Conservation (phyloP, 495 filamentous ascomycete genomes). For the Tuber aestivum region DNA sequence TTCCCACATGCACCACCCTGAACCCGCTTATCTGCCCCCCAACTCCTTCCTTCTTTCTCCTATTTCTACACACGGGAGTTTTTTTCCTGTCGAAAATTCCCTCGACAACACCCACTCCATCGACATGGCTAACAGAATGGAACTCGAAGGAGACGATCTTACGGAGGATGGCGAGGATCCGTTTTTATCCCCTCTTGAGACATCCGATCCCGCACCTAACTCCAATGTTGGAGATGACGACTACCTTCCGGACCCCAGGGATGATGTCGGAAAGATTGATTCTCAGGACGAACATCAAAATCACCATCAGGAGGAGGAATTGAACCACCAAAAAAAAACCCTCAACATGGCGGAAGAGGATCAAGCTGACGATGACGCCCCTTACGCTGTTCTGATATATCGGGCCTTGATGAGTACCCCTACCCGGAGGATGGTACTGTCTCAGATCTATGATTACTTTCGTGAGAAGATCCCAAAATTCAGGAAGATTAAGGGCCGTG, state of each 20-base stretch:
- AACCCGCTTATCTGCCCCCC: constrained; percentile 23
- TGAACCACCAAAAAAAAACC: not conserved
- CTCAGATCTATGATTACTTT: constrained; percentile 90
- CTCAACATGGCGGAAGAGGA: not conserved
- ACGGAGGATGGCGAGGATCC: constrained; percentile 7
- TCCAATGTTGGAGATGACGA: constrained; percentile 12
- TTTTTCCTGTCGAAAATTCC: constrained; percentile 10
- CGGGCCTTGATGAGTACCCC: constrained; percentile 62
- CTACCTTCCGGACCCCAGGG: not conserved
- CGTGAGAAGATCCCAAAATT: constrained; percentile 70
- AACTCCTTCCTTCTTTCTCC: constrained; percentile 24
- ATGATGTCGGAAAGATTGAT: not conserved
- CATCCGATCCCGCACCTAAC: not conserved
- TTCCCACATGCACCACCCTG: constrained; percentile 7
- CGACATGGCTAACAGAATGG: not conserved
- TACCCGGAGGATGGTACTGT: constrained; percentile 64
- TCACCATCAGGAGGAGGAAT: not conserved
- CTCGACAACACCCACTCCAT: constrained; percentile 14
- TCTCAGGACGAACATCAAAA: not conserved
- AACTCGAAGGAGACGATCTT: constrained; percentile 20
- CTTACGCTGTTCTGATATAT: constrained; percentile 81
- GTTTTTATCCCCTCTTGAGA: not conserved
- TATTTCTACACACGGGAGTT: not conserved
- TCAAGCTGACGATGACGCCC: constrained; percentile 43
- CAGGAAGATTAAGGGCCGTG: constrained; percentile 57